Evolutionary conservation across 1,139 yeast species (phyloP).

Genomic region (Scheffersomyces segobiensis): DNA sequence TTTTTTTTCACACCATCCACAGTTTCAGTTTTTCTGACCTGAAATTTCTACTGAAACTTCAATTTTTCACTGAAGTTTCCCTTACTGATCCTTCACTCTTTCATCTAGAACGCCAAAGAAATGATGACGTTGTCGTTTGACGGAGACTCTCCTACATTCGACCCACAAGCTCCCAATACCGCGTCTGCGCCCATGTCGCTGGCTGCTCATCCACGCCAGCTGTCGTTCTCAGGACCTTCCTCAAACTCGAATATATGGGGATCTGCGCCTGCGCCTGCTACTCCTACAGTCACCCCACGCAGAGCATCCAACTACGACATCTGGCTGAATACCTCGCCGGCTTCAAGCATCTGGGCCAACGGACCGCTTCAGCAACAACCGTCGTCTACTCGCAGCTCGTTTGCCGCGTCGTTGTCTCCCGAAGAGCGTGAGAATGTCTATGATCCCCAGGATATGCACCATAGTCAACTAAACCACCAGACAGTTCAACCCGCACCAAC

Average conservation of each 20-base stretch:
- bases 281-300: background rate
- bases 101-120: background rate
- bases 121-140: background rate
- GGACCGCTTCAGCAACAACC: background rate
- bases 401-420: background rate
- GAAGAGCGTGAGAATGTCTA: slow-evolving; percentile 1
- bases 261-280: background rate
- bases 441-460: slow-evolving; percentile 3
- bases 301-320: slow-evolving; percentile 1
- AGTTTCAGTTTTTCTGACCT: no score
- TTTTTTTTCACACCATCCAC: no score
- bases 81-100: background rate
- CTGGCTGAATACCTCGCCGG: background rate
- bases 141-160: background rate
- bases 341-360: background rate
- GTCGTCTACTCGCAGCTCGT: background rate
- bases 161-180: slow-evolving; percentile 7
- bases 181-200: slow-evolving; percentile 10
- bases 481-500: background rate
- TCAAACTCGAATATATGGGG: background rate
- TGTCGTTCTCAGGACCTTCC: background rate
- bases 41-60: background rate
- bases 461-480: slow-evolving; percentile 3
- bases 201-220: background rate
- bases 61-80: background rate